A percentile compares a stretch with the other conserved stretches of the same genome.
Conservation (phyloP, 2,329 filamentous ascomycete genomes). For the Curvularia eragrostidis region DNA sequence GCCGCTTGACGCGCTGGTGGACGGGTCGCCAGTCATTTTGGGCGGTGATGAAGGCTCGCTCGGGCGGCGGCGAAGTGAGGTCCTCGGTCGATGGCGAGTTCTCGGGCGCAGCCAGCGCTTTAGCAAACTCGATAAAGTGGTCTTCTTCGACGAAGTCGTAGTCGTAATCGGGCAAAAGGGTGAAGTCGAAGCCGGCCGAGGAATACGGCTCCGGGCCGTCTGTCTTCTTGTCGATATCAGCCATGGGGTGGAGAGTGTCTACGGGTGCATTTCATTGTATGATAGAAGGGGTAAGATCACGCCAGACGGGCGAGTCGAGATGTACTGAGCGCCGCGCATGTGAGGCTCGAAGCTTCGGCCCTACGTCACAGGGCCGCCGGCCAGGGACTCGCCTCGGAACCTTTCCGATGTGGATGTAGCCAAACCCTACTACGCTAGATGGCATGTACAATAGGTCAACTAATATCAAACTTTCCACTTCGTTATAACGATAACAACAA, state of each 20-base stretch:
- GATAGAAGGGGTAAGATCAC: not conserved
- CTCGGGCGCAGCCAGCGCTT: constrained; percentile 82
- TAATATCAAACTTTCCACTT: too few relatives aligned
- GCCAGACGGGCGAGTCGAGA: constrained; percentile 2
- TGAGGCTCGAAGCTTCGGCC: constrained; percentile 15
- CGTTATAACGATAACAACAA: too few relatives aligned
- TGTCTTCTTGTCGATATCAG: constrained; percentile 54
- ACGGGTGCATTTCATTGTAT: constrained; percentile 28
- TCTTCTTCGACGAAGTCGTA: constrained; percentile 76
- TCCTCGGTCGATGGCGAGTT: constrained; percentile 69
- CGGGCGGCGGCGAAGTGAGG: constrained; percentile 53
- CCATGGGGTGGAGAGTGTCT: constrained; percentile 40
- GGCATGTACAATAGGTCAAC: too few relatives aligned
- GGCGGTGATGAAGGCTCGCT: constrained; percentile 75
- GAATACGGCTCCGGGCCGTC: constrained; percentile 67
- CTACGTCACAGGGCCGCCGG: constrained; percentile 17
- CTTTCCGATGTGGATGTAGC: constrained; percentile 8
- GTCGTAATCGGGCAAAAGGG: constrained; percentile 77
- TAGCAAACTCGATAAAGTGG: constrained; percentile 79
- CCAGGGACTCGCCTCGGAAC: constrained; percentile 6
- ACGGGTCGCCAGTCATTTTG: constrained; percentile 96
- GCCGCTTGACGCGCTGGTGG: constrained; percentile 68
- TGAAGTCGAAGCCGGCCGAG: constrained; percentile 70
- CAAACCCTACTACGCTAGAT: constrained; percentile 6
- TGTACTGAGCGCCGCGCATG: constrained; percentile 8